Percentiles rank a stretch among this genome's conserved stretches.
phyloP scores from a whole-genome alignment of 2,329 filamentous ascomycete genomes.

The Neonectria punicea region DNA sequence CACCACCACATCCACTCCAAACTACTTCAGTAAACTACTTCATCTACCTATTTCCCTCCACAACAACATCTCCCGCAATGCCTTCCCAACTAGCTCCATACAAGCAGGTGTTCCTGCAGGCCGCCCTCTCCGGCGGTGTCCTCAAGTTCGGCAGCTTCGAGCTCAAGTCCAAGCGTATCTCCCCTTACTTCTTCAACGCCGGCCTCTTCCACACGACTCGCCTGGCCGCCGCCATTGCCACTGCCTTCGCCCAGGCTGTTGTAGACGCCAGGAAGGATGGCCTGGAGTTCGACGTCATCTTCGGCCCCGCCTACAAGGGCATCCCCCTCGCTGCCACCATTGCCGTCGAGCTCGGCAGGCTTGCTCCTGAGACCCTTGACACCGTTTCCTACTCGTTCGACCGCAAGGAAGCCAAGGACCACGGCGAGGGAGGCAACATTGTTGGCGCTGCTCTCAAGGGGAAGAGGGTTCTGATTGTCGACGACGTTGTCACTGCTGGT shows the following conservation, averaged over 20 bases:
- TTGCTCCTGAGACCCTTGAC: slow-evolving; percentile 74
- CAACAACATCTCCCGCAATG: slow-evolving; percentile 43
- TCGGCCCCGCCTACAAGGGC: slow-evolving; percentile 96
- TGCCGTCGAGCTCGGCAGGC: slow-evolving; percentile 77
- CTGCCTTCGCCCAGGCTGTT: slow-evolving; percentile 81
- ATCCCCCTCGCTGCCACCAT: slow-evolving; percentile 88
- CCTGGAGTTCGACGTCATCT: slow-evolving; percentile 83
- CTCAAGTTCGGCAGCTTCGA: slow-evolving; percentile 87
- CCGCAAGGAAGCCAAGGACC: slow-evolving; percentile 95
- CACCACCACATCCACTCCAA: neutral
- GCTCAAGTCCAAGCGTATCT: slow-evolving; percentile 90
- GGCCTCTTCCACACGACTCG: slow-evolving; percentile 87
- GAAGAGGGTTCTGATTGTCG: slow-evolving; percentile 88
- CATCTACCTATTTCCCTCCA: neutral
- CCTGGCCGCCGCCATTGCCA: slow-evolving; percentile 80
- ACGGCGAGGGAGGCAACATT: slow-evolving; percentile 93
- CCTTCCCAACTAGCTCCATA: slow-evolving; percentile 64
- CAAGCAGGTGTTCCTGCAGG: slow-evolving; percentile 78
- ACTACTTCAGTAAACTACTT: neutral
- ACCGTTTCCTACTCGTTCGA: slow-evolving; percentile 88
- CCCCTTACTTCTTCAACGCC: slow-evolving; percentile 98
- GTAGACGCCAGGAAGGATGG: slow-evolving; percentile 57
- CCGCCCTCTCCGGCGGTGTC: slow-evolving; percentile 74
- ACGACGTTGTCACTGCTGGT: slow-evolving; percentile 96
- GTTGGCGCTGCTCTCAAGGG: slow-evolving; percentile 88